phyloP scores from a whole-genome alignment of 495 filamentous ascomycete species.

The Bacidia rubella region DNA sequence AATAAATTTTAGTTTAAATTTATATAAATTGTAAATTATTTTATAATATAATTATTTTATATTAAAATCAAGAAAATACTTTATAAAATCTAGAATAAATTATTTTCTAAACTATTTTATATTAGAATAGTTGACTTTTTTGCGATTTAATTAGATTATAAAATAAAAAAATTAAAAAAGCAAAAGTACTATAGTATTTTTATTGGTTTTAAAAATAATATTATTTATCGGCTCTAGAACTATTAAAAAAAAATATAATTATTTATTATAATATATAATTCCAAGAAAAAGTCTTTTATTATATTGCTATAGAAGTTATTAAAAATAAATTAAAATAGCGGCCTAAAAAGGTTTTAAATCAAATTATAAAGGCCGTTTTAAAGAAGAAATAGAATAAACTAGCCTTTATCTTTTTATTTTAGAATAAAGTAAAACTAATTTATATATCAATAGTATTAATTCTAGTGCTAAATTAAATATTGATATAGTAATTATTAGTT shows the following conservation, averaged over 20 bases:
- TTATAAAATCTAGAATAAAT: constrained; percentile 1
- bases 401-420: no score
- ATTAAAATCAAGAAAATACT: constrained; percentile 5
- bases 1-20: not conserved
- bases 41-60: constrained; percentile 6
- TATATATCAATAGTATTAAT: no score
- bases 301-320: no score
- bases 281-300: not conserved
- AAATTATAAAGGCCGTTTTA: no score
- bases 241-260: not conserved
- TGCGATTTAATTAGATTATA: not conserved
- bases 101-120: constrained; percentile 7
- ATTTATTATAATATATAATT: not conserved
- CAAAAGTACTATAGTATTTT: not conserved
- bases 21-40: no score
- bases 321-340: no score
- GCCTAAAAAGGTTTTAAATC: no score
- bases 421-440: no score
- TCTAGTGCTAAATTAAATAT: no score
- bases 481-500: no score
- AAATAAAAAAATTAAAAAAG: not conserved
- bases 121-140: not conserved
- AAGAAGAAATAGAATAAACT: no score
- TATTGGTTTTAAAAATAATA: not conserved
- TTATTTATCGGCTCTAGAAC: not conserved